These are phyloP conservation scores for Xanthoparmelia taractica DNA, from an alignment of 495 filamentous ascomycete genomes.

Conservation along the genomic window DNA sequence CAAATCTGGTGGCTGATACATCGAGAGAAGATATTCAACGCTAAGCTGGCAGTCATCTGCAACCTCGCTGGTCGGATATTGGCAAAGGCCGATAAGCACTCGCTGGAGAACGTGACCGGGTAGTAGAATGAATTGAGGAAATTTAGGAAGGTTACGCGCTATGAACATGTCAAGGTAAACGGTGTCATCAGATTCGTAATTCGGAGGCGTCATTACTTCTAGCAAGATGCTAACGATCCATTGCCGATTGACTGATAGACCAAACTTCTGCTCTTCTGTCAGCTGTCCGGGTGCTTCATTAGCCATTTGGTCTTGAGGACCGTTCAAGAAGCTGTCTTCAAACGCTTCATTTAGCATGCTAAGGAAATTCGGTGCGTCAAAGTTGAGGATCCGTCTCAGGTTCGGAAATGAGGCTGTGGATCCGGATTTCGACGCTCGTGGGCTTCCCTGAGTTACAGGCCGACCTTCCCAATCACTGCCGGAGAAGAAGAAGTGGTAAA, in stretches of 20 bases:
- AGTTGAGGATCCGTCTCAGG: constrained; percentile 73
- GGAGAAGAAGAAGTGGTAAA: constrained; percentile 91
- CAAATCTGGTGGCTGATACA: constrained; percentile 83
- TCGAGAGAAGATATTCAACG: constrained; percentile 86
- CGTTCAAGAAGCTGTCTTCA: constrained; percentile 88
- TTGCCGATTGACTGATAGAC: constrained; percentile 75
- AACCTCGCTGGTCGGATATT: constrained; percentile 70
- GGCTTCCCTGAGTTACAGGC: background rate
- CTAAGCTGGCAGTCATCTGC: constrained; percentile 93
- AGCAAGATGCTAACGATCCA: constrained; percentile 82
- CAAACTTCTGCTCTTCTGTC: constrained; percentile 57
- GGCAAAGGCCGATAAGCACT: constrained; percentile 74
- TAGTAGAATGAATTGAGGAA: constrained; percentile 88
- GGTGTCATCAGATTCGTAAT: constrained; percentile 70
- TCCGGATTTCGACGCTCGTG: constrained; percentile 12
- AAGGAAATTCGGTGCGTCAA: constrained; percentile 84
- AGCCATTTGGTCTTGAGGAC: constrained; percentile 49
- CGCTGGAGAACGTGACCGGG: constrained; percentile 76
- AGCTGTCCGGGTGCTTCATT: constrained; percentile 45
- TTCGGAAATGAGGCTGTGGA: constrained; percentile 53
- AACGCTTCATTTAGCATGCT: constrained; percentile 97
- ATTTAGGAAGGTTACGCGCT: constrained; percentile 91
- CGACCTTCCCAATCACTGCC: constrained; percentile 54
- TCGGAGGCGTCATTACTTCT: constrained; percentile 69
- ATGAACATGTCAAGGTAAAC: constrained; percentile 98